phyloP scores from a whole-genome alignment of 2,329 filamentous ascomycete species.

The Gliomastix tumulicola region DNA sequence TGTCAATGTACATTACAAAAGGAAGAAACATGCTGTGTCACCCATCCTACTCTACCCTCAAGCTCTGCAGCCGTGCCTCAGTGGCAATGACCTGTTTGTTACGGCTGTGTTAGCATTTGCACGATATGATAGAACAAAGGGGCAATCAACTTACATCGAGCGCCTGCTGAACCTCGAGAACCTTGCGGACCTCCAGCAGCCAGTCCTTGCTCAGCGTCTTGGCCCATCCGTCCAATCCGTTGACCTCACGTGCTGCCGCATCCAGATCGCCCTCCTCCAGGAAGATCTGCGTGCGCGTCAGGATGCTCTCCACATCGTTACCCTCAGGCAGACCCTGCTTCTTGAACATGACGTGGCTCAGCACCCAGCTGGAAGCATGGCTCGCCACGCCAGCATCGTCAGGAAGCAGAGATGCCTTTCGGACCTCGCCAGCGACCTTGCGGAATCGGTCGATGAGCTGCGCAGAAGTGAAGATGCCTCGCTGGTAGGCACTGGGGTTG shows the following conservation, averaged over 20 bases:
- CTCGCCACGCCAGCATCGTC: slow-evolving; percentile 92
- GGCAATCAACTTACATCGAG: slow-evolving; percentile 66
- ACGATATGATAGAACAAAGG: background rate
- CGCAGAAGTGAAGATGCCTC: slow-evolving; percentile 73
- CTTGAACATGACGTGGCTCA: slow-evolving; percentile 95
- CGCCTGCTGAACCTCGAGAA: slow-evolving; percentile 92
- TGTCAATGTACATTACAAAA: slow-evolving; percentile 6
- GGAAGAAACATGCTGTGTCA: slow-evolving; percentile 11
- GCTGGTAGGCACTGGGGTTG: slow-evolving; percentile 88
- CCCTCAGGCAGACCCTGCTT: slow-evolving; percentile 81
- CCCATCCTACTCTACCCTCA: slow-evolving; percentile 68
- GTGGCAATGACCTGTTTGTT: slow-evolving; percentile 83
- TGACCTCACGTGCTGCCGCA: slow-evolving; percentile 90
- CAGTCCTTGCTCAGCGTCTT: slow-evolving; percentile 93
- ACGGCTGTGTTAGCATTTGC: slow-evolving; percentile 17
- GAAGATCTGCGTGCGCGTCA: slow-evolving; percentile 81
- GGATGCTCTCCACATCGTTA: slow-evolving; percentile 87
- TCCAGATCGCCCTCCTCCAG: slow-evolving; percentile 93
- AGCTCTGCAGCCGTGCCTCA: slow-evolving; percentile 81
- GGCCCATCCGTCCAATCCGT: slow-evolving; percentile 85
- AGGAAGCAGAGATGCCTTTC: slow-evolving; percentile 87
- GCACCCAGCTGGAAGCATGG: slow-evolving; percentile 80
- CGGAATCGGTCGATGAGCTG: slow-evolving; percentile 95
- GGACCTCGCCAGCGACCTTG: slow-evolving; percentile 82
- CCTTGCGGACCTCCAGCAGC: slow-evolving; percentile 83